Base-by-base conservation (phyloP, 768 basidiomycete genomes). In the Macrolepiota albuminosa region DNA sequence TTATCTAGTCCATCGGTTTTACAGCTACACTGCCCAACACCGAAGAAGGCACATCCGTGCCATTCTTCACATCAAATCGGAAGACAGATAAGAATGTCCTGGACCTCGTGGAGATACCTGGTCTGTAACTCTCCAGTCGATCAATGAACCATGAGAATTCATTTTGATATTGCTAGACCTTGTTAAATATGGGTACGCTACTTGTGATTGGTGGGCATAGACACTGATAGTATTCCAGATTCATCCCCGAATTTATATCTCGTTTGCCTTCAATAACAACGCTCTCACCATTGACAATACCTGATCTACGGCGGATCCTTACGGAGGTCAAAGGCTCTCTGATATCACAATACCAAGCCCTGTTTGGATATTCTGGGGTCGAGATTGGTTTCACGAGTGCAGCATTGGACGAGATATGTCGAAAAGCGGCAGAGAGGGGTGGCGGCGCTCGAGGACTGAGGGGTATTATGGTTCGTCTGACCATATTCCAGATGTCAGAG, bases 211-310 rank as follows among this genome's bases (percentile, higher is more conserved):
- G 4, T 52, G 26, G 18, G n/a, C 42, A 46, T 65, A 40, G 48
- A 51, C 52, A n/a, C 57, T 64, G 37, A 58, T 6, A 21, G 3
- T 10, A 24, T 51, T n/a, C 33, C 34, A 49, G 59, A 90, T 91
- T 97, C 63, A 98, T 98, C 59, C 95, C 95, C 26, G 95, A 98
- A 74, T 98, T 98, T 66, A 83, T 96, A 54, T 93, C 91, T 18
- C 89, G 96, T 33, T 74, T 97, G n/a, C 95, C 95, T 5, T 88
- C 93, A n/a, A 81, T 95, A 39, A 91, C 95, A 4, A 86, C 93
- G 1, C 81, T 98, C 6, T 72, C 88, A 6, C 88, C 91, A 6
- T 79, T 98, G 2, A 88, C 90, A 6, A 81, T 89, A 10, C 69
- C 83, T 11, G 96, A 98, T 71, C 80, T 98, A 18, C 84, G 93